These are phyloP conservation scores for Colletotrichum truncatum DNA, from an alignment of 2,329 filamentous ascomycete species.

Conservation along the genomic window DNA sequence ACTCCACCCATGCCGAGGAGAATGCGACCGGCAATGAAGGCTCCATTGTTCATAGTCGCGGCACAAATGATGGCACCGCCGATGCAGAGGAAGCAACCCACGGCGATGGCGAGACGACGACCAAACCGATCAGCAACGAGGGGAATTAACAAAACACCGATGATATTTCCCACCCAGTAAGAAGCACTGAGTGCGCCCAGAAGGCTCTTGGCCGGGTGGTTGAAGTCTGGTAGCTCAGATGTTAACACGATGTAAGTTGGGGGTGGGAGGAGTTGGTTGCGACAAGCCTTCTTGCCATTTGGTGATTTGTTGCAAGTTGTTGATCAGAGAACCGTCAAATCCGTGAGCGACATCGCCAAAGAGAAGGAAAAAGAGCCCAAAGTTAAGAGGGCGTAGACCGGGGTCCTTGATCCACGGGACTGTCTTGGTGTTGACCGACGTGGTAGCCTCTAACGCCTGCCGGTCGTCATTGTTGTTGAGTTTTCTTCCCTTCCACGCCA, in stretches of 20 bases:
- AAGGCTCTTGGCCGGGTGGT: constrained; percentile 40
- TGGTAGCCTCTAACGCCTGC: constrained; percentile 19
- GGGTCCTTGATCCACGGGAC: constrained; percentile 11
- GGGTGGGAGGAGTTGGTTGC: neutral
- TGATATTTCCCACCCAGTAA: constrained; percentile 44
- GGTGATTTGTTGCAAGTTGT: constrained; percentile 53
- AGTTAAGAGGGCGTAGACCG: constrained; percentile 19
- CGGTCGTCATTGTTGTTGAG: constrained; percentile 16
- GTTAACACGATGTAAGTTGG: no score
- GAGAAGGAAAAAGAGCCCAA: constrained; percentile 41
- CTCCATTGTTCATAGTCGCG: constrained; percentile 51
- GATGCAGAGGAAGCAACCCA: constrained; percentile 42
- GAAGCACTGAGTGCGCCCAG: constrained; percentile 49
- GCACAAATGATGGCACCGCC: constrained; percentile 49
- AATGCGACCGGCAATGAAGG: constrained; percentile 51
- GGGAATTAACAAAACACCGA: constrained; percentile 51
- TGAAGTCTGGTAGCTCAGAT: constrained; percentile 36
- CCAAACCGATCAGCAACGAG: constrained; percentile 42
- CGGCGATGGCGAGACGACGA: constrained; percentile 40
- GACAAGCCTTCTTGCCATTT: constrained; percentile 48
- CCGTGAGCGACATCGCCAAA: constrained; percentile 53
- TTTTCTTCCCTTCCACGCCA: constrained; percentile 17
- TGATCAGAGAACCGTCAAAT: constrained; percentile 60
- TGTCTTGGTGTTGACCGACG: constrained; percentile 15
- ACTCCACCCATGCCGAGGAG: constrained; percentile 50